Percentiles rank a stretch among this genome's conserved stretches.
These are phyloP conservation scores for Suillus spraguei DNA, from an alignment of 768 basidiomycete species.

Conservation along the genomic window DNA sequence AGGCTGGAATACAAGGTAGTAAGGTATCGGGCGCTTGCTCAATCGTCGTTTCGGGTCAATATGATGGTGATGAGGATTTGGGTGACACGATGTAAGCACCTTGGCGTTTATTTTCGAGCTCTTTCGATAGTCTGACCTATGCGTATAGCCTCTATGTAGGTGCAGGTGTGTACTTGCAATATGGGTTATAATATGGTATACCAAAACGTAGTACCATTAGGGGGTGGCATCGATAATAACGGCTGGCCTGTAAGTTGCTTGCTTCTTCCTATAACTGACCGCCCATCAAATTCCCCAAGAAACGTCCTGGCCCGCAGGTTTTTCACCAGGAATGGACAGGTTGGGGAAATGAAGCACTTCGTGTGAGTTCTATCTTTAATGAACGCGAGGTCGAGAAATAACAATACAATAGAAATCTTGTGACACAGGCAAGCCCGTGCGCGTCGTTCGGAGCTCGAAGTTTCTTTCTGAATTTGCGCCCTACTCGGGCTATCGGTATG, in stretches of 20 bases:
- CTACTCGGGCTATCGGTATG: slow-evolving; percentile 28
- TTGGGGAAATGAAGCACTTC: slow-evolving; percentile 18
- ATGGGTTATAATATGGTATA: background rate
- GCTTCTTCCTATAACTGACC: background rate
- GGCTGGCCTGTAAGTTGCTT: slow-evolving; percentile 11
- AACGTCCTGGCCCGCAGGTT: slow-evolving; percentile 21
- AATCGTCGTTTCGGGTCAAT: slow-evolving; percentile 21
- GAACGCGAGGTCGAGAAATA: background rate
- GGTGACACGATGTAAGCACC: slow-evolving; percentile 28
- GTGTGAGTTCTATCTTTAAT: slow-evolving; percentile 13
- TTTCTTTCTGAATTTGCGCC: slow-evolving; percentile 29
- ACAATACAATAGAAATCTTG: slow-evolving; percentile 21
- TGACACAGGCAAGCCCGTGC: slow-evolving; percentile 22
- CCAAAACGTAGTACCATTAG: slow-evolving; percentile 6
- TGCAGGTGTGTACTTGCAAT: slow-evolving; percentile 4
- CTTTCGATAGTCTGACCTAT: slow-evolving; percentile 3
- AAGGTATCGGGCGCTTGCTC: slow-evolving; percentile 17
- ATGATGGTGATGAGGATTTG: slow-evolving; percentile 26
- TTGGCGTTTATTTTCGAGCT: background rate
- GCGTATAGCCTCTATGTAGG: slow-evolving; percentile 30
- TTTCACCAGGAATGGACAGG: slow-evolving; percentile 25
- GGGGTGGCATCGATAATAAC: slow-evolving; percentile 15
- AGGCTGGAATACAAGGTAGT: slow-evolving; percentile 27
- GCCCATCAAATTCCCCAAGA: slow-evolving; percentile 14
- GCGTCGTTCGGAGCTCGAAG: slow-evolving; percentile 28